Conservation (phyloP, 1,284 basidiomycete genomes). For the Xerocomus cyaneibrunnescens region DNA sequence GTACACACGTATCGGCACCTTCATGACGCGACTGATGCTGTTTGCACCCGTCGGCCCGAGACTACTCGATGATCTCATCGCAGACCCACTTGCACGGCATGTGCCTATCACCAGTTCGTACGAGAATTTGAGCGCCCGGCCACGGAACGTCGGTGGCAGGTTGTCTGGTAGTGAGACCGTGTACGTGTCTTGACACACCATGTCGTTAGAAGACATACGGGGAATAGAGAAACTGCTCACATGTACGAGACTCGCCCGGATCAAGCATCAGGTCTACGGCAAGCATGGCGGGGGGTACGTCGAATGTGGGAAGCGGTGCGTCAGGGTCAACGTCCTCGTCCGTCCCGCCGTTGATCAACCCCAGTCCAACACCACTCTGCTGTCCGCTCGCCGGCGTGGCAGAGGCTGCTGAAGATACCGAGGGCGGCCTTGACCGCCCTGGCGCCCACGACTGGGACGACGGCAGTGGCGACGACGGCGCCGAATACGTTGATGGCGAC, state of each 20-base stretch:
- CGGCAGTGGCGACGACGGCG: slow-evolving; percentile 24
- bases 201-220: background rate
- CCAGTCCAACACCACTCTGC: slow-evolving; percentile 22
- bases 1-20: slow-evolving; percentile 85
- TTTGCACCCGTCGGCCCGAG: slow-evolving; percentile 41
- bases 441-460: slow-evolving; percentile 29
- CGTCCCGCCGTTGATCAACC: slow-evolving; percentile 17
- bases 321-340: slow-evolving; percentile 61
- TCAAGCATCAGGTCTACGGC: slow-evolving; percentile 76
- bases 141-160: slow-evolving; percentile 88
- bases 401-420: slow-evolving; percentile 16
- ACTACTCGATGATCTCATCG: slow-evolving; percentile 24
- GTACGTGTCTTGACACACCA: slow-evolving; percentile 64
- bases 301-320: slow-evolving; percentile 73
- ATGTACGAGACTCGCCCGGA: slow-evolving; percentile 81
- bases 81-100: slow-evolving; percentile 57
- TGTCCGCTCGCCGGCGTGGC: slow-evolving; percentile 8
- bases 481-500: slow-evolving; percentile 43
- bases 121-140: slow-evolving; percentile 79
- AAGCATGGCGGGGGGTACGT: slow-evolving; percentile 80
- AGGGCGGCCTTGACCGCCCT: slow-evolving; percentile 23
- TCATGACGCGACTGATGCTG: slow-evolving; percentile 78
- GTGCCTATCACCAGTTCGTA: slow-evolving; percentile 89
- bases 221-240: slow-evolving; percentile 46
- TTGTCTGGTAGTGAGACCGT: slow-evolving; percentile 70